A percentile compares a stretch with the other conserved stretches of the same genome.
phyloP scores from a whole-genome alignment of 306 rosid genomes.

The Cyamopsis tetragonoloba region DNA sequence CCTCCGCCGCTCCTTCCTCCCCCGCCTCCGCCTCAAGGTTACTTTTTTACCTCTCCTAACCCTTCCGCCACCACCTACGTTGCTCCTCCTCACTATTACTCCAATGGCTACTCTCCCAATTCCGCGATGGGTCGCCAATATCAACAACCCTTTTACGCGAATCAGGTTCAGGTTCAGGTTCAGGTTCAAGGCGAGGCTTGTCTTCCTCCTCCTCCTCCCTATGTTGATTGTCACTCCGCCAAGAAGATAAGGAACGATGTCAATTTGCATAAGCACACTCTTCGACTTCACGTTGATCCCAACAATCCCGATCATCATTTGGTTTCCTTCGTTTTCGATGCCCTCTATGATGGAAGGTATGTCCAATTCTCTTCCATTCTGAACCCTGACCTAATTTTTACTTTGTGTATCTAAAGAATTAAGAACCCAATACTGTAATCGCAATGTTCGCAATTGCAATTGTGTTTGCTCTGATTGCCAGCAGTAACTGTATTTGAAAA shows the following conservation, averaged over 20 bases:
- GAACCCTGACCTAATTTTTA: no score
- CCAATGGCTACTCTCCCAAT: slow-evolving; percentile 44
- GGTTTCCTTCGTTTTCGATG: slow-evolving; percentile 81
- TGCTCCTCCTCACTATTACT: slow-evolving; percentile 44
- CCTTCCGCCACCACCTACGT: slow-evolving; percentile 25
- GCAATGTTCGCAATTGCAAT: not conserved
- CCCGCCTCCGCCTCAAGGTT: slow-evolving; percentile 39
- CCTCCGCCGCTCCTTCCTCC: slow-evolving; percentile 23
- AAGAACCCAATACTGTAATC: not conserved
- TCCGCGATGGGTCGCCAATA: slow-evolving; percentile 40
- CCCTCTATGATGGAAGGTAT: slow-evolving; percentile 73
- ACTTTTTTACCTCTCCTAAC: slow-evolving; percentile 23
- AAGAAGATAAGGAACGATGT: slow-evolving; percentile 86
- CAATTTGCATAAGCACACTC: slow-evolving; percentile 69
- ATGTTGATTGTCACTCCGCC: slow-evolving; percentile 69
- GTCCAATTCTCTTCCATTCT: not conserved
- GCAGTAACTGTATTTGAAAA: not conserved
- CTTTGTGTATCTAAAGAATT: no score
- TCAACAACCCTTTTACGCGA: slow-evolving; percentile 41
- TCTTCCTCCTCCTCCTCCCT: slow-evolving; percentile 51
- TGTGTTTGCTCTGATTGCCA: not conserved
- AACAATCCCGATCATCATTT: slow-evolving; percentile 67
- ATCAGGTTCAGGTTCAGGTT: slow-evolving; percentile 38
- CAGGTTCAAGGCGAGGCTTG: slow-evolving; percentile 18
- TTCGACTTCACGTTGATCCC: slow-evolving; percentile 57